Percentiles rank a stretch among this genome's conserved stretches.
Evolutionary conservation across 2,329 filamentous ascomycete genomes (phyloP).

Genomic region (Diaporthe sp.): DNA sequence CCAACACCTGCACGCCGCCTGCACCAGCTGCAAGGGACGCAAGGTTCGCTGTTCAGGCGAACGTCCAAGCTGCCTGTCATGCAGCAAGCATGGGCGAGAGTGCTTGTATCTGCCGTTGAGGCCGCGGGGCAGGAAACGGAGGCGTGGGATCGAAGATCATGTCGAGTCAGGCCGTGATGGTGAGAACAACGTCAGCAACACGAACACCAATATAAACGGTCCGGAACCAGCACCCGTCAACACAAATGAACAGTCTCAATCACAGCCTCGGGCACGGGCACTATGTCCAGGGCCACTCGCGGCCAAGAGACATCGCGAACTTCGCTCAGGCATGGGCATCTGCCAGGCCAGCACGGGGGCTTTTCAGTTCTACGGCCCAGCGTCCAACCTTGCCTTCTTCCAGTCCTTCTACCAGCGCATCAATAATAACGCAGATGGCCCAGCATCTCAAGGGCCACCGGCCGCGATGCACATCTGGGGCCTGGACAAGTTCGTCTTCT

Average conservation of each 20-base stretch:
- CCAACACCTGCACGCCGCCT: slow-evolving; percentile 6
- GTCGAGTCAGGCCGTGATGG: neutral
- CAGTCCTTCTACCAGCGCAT: slow-evolving; percentile 3
- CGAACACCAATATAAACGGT: neutral
- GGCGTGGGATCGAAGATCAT: neutral
- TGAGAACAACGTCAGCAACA: neutral
- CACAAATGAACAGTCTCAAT: neutral
- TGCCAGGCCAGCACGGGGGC: slow-evolving; percentile 12
- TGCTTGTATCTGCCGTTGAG: slow-evolving; percentile 1
- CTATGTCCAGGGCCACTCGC: neutral
- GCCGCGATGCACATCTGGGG: slow-evolving; percentile 12
- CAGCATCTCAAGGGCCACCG: neutral
- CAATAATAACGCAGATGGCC: neutral
- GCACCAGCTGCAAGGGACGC: slow-evolving; percentile 4
- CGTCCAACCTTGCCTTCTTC: neutral
- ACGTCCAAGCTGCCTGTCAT: neutral
- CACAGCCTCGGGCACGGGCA: neutral
- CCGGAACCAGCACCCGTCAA: no score
- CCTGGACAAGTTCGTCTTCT: neutral
- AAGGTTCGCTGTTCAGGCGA: slow-evolving; percentile 12
- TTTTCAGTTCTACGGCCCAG: neutral
- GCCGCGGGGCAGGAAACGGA: neutral
- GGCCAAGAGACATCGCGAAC: neutral
- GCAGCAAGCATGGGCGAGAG: neutral
- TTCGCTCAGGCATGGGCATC: neutral